Evolutionary conservation across 1,284 basidiomycete species (phyloP).

Genomic region (Vanrija sp.): DNA sequence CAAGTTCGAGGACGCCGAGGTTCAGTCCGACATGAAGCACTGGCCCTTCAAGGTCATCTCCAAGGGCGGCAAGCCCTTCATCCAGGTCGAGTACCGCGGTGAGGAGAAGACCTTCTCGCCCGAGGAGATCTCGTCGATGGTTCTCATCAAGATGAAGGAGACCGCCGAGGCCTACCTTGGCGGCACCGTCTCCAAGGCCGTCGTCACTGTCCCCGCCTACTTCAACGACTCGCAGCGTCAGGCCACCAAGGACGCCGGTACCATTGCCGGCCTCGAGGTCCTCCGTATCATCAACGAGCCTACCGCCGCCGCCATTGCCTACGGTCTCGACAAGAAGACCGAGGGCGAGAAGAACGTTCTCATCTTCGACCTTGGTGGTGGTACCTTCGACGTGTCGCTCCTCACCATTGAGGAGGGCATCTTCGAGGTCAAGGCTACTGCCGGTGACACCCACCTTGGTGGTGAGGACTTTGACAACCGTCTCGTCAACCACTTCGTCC

Average conservation of each 20-base stretch:
- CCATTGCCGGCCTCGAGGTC: conserved; percentile 62
- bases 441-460: conserved; percentile 97
- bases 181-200: conserved; percentile 62
- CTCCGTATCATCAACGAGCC: conserved; percentile 68
- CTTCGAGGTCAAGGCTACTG: conserved; percentile 68
- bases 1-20: conserved; percentile 71
- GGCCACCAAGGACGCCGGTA: conserved; percentile 61
- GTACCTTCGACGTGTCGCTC: conserved; percentile 65
- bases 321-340: conserved; percentile 66
- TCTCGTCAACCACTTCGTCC: conserved; percentile 78
- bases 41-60: conserved; percentile 64
- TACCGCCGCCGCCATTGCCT: conserved; percentile 54
- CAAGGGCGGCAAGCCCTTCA: conserved; percentile 57
- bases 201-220: conserved; percentile 66
- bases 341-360: conserved; percentile 96
- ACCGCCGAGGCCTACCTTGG: conserved; percentile 62
- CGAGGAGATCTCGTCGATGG: conserved; percentile 91
- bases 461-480: conserved; percentile 99
- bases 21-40: conserved; percentile 65
- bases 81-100: conserved; percentile 59
- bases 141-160: conserved; percentile 97
- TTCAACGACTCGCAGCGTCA: conserved; percentile 67
- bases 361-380: conserved; percentile 99
- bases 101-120: conserved; percentile 61
- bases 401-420: conserved; percentile 61